Evolutionary conservation across 768 basidiomycete species (phyloP).

Genomic region (Boletus rex-veris): DNA sequence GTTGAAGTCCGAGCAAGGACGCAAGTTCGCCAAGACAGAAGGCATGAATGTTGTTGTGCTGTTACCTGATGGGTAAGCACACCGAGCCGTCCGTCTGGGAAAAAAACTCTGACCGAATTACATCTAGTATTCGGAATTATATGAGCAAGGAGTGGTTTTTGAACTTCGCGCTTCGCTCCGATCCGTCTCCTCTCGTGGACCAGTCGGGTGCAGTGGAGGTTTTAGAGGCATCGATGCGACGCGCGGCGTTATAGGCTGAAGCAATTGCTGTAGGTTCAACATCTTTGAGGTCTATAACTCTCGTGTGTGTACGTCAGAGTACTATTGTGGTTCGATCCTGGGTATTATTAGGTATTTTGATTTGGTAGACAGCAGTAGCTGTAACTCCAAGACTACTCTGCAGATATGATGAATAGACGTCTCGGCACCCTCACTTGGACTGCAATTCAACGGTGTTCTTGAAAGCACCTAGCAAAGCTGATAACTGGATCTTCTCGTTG

Average conservation of each 20-base stretch:
- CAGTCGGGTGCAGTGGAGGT: not conserved
- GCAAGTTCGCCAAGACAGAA: constrained; percentile 54
- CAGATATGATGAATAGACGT: not conserved
- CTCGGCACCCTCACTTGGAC: constrained; percentile 33
- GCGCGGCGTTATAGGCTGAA: constrained; percentile 5
- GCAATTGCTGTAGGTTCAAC: no score
- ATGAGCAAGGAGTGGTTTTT: constrained; percentile 95
- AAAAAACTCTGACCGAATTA: not conserved
- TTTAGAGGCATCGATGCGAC: constrained; percentile 4
- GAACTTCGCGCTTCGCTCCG: constrained; percentile 54
- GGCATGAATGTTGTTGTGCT: constrained; percentile 88
- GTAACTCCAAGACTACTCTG: not conserved
- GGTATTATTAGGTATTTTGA: not conserved
- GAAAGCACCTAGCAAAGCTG: constrained; percentile 87
- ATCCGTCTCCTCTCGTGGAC: constrained; percentile 45
- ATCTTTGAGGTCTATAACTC: no score
- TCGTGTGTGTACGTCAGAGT: not conserved
- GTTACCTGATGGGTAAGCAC: constrained; percentile 80
- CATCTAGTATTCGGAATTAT: constrained; percentile 78
- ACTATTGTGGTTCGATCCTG: not conserved
- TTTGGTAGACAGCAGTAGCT: not conserved
- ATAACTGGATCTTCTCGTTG: constrained; percentile 91
- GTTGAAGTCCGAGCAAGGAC: constrained; percentile 70
- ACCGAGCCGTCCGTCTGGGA: not conserved
- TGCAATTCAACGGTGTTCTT: constrained; percentile 87